These are phyloP conservation scores for Lagenidium sp. DNA, from an alignment of 352 stramenopile genomes.

Conservation along the genomic window DNA sequence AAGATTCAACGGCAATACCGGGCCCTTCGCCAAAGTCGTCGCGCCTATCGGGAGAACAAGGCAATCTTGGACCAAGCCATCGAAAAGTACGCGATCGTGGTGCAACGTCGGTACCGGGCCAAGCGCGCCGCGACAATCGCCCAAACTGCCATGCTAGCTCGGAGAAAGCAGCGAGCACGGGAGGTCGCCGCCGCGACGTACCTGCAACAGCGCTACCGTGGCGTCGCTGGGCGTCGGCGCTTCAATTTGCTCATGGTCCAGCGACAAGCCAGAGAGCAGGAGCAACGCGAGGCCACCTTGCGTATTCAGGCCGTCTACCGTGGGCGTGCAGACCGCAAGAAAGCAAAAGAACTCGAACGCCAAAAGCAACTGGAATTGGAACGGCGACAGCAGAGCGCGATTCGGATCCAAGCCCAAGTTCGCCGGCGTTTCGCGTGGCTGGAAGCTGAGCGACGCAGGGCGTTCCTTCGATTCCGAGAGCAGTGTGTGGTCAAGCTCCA, in stretches of 20 bases:
- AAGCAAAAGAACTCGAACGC: conserved; percentile 22
- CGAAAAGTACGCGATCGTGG: conserved; percentile 25
- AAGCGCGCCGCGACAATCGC: conserved; percentile 32
- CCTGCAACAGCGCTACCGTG: conserved; percentile 51
- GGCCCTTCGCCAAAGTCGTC: conserved; percentile 20
- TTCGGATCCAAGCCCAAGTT: conserved; percentile 42
- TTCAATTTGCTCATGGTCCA: conserved; percentile 24
- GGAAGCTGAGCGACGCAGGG: conserved; percentile 17
- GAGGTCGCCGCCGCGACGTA: conserved; percentile 31
- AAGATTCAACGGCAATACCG: conserved; percentile 70
- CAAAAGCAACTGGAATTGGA: conserved; percentile 23
- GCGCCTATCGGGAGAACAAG: conserved; percentile 21
- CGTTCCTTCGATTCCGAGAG: conserved; percentile 21
- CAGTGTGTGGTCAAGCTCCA: conserved; percentile 52
- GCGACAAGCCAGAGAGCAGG: conserved; percentile 15
- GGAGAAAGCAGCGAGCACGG: conserved; percentile 17
- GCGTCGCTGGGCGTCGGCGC: conserved; percentile 20
- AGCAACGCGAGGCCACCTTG: conserved; percentile 31
- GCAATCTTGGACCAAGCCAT: conserved; percentile 34
- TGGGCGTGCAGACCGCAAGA: conserved; percentile 31
- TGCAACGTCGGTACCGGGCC: conserved; percentile 56
- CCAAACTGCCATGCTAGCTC: conserved; percentile 19
- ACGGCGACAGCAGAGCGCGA: conserved; percentile 23
- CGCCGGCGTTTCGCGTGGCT: conserved; percentile 27
- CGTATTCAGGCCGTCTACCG: conserved; percentile 55